Conservation (phyloP, 306 rosid species). For the cucumber (Cucumis sativus) region Cucumber_9930_V3 NC_026655.2:7811001-7811500, state of each 20-base stretch:
- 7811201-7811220: conserved; percentile 39
- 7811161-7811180: conserved; percentile 31
- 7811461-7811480: background rate
- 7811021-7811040: conserved; percentile 47
- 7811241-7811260: conserved; percentile 62
- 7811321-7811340: conserved; percentile 32
- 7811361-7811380: background rate
- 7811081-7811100: conserved; percentile 43
- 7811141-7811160: background rate
- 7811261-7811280: conserved; percentile 70
- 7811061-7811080: conserved; percentile 67
- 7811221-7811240: conserved; percentile 47
- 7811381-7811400: background rate
- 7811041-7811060: conserved; percentile 59
- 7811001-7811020: background rate
- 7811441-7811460: background rate
- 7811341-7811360: conserved; percentile 4
- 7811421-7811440: background rate
- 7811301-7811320: conserved; percentile 79
- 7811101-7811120: background rate
- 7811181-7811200: conserved; percentile 48
- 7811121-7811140: background rate
- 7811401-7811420: background rate
- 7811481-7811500: background rate
- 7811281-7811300: conserved; percentile 49